A percentile compares a stretch with the other conserved stretches of the same genome.
These are phyloP conservation scores for Xylariomycetidae sp. DNA, from an alignment of 2,329 filamentous ascomycete genomes.

Conservation along the genomic window DNA sequence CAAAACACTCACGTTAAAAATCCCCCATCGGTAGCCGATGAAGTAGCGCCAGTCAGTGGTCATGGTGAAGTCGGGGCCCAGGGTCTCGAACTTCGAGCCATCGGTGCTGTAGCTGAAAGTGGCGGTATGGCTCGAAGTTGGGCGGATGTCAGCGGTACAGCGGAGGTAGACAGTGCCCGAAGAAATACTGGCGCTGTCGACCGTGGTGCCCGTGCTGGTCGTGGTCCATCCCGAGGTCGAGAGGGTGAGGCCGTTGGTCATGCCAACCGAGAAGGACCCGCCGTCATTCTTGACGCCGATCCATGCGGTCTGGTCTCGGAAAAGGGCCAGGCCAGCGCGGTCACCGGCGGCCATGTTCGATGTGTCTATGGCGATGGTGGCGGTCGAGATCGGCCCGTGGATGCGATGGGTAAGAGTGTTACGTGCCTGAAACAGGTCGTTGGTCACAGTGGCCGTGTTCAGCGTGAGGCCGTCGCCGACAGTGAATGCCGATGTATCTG, in stretches of 20 bases:
- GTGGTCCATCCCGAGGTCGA: constrained; percentile 26
- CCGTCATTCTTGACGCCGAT: constrained; percentile 41
- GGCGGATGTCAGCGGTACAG: constrained; percentile 29
- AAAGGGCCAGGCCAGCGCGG: constrained; percentile 42
- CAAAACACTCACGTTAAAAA: constrained; percentile 33
- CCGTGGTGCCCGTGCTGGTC: constrained; percentile 22
- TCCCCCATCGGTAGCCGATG: constrained; percentile 41
- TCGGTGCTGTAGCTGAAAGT: constrained; percentile 39
- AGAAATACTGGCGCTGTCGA: constrained; percentile 23
- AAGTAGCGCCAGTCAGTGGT: constrained; percentile 40
- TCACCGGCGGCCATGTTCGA: constrained; percentile 45
- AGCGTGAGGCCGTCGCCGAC: constrained; percentile 41
- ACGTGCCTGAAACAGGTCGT: constrained; percentile 40
- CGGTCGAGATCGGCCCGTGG: constrained; percentile 37
- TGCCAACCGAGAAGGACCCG: constrained; percentile 21
- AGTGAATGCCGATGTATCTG: constrained; percentile 40
- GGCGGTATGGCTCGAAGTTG: constrained; percentile 22
- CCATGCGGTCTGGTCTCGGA: constrained; percentile 47
- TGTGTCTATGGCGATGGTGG: constrained; percentile 45
- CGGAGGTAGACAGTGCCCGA: constrained; percentile 32
- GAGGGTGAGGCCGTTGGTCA: constrained; percentile 33
- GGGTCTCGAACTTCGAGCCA: constrained; percentile 29
- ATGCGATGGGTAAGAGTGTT: constrained; percentile 44
- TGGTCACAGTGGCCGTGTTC: constrained; percentile 43
- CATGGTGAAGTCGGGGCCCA: constrained; percentile 30